phyloP scores from a whole-genome alignment of 805 yeast genomes.

The Jamesozyma spencerorum region DNA sequence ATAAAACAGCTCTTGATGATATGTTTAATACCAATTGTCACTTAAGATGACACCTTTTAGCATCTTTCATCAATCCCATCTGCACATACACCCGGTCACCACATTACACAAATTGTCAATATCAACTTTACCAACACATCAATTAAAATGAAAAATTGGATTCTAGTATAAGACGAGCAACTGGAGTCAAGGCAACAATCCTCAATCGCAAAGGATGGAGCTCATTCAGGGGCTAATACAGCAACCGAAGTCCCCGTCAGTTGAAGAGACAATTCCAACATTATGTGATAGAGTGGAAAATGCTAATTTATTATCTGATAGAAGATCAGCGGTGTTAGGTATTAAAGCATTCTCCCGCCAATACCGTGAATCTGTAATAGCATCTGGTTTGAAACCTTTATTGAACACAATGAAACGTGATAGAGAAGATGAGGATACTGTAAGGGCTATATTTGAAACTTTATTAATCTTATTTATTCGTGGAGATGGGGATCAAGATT shows the following conservation, averaged over 20 bases:
- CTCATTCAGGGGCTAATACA: conserved; percentile 34
- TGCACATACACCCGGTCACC: too few species aligned
- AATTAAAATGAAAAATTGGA: too few species aligned
- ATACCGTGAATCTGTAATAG: conserved; percentile 83
- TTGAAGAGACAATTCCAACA: conserved; percentile 78
- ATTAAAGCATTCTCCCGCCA: conserved; percentile 82
- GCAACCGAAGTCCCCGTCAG: conserved; percentile 47
- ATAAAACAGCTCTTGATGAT: too few species aligned
- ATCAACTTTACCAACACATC: too few species aligned
- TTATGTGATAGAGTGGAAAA: conserved; percentile 80
- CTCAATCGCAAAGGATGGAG: conserved; percentile 25
- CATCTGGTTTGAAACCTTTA: conserved; percentile 71
- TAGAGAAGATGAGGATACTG: conserved; percentile 56
- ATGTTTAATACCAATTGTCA: too few species aligned
- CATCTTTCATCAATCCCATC: too few species aligned
- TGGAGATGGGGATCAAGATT: conserved; percentile 51
- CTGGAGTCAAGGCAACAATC: too few species aligned
- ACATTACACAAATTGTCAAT: too few species aligned
- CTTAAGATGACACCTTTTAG: too few species aligned
- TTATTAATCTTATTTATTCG: conserved; percentile 70
- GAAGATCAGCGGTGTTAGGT: conserved; percentile 85
- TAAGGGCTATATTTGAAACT: conserved; percentile 78
- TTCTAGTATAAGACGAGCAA: too few species aligned
- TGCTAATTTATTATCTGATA: conserved; percentile 71
- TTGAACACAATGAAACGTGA: conserved; percentile 59